Percentiles rank a stretch among this genome's conserved stretches.
phyloP scores from a whole-genome alignment of 2,329 filamentous ascomycete genomes.

The Alternaria infectoria region DNA sequence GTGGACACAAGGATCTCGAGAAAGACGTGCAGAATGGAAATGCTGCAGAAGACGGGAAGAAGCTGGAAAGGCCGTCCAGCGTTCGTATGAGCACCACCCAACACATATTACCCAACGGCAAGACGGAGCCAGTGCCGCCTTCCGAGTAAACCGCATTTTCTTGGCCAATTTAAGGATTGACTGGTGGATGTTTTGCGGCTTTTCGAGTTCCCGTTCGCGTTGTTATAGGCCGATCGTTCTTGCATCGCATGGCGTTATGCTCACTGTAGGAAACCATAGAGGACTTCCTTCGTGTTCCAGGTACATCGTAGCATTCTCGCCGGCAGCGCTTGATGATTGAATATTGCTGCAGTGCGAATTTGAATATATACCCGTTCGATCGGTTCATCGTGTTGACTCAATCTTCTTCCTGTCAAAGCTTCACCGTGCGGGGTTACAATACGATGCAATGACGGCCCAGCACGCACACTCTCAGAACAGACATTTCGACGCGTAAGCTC shows the following conservation, averaged over 20 bases:
- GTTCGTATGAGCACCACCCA: conserved; percentile 23
- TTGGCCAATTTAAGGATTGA: background rate
- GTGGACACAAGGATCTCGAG: background rate
- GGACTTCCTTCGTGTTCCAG: background rate
- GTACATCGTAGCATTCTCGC: background rate
- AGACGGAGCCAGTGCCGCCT: conserved; percentile 10
- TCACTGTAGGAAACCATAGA: background rate
- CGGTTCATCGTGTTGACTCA: background rate
- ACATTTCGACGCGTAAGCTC: background rate
- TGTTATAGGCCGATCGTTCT: background rate
- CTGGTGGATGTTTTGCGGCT: background rate
- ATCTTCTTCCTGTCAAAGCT: background rate
- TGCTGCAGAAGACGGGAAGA: conserved; percentile 3
- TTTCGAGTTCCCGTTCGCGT: background rate
- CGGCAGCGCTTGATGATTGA: background rate
- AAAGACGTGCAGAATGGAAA: background rate
- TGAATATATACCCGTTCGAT: background rate
- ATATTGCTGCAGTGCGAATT: background rate
- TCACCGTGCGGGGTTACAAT: background rate
- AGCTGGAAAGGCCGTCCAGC: conserved; percentile 17
- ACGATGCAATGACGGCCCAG: background rate
- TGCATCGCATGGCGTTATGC: conserved; percentile 13
- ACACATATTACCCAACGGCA: conserved; percentile 17
- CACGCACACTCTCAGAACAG: background rate
- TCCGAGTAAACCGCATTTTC: background rate